Evolutionary conservation across 2,329 filamentous ascomycete genomes (phyloP).

Genomic region (Phyllosticta citribraziliensis): DNA sequence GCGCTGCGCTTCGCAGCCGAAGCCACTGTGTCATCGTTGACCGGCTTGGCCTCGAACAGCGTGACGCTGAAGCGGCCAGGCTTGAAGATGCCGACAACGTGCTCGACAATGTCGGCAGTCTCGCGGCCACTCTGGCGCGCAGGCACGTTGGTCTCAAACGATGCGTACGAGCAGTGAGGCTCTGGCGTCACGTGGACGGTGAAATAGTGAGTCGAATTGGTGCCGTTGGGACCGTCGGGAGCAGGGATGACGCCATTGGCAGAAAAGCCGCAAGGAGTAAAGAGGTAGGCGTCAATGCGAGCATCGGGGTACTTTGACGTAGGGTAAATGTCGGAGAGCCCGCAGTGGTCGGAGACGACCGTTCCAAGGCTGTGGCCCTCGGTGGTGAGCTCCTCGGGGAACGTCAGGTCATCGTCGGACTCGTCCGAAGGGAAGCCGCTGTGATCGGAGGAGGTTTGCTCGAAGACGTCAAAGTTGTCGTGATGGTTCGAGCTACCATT

Average conservation of each 20-base stretch:
- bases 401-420: conserved; percentile 37
- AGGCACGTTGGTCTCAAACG: conserved; percentile 96
- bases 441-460: conserved; percentile 57
- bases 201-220: conserved; percentile 64
- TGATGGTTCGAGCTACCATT: conserved; percentile 30
- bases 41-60: conserved; percentile 78
- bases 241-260: conserved; percentile 92
- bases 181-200: conserved; percentile 97
- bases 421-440: conserved; percentile 48
- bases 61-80: conserved; percentile 97
- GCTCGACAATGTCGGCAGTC: conserved; percentile 82
- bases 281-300: conserved; percentile 89
- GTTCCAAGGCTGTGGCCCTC: conserved; percentile 91
- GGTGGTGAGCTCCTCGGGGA: conserved; percentile 69
- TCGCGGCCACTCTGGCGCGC: conserved; percentile 78
- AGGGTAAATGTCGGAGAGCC: conserved; percentile 82
- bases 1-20: conserved; percentile 38
- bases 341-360: conserved; percentile 82
- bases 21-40: conserved; percentile 21
- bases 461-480: conserved; percentile 68
- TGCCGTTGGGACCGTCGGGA: conserved; percentile 38
- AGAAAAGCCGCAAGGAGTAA: conserved; percentile 93
- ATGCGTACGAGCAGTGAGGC: conserved; percentile 93
- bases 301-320: conserved; percentile 81
- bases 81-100: conserved; percentile 92